Conservation (phyloP, 345 rosid genomes). For the Raphanus raphanistrum region DNA sequence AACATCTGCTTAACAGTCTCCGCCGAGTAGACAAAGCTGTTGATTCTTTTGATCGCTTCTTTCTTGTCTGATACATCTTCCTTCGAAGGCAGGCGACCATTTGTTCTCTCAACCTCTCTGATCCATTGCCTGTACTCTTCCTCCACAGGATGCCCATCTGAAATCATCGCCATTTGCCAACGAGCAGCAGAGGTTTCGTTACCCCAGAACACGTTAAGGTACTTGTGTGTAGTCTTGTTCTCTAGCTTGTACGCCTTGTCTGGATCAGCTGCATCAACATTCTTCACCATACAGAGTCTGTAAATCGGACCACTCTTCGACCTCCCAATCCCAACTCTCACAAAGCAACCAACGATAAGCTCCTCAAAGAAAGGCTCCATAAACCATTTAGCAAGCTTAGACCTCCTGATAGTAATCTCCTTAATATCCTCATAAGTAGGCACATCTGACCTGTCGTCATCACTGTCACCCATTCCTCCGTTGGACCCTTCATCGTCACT, state of each 20-base stretch:
- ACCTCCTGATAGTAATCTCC: slow-evolving; percentile 81
- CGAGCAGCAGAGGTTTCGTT: slow-evolving; percentile 90
- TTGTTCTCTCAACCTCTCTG: slow-evolving; percentile 81
- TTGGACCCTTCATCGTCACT: slow-evolving; percentile 89
- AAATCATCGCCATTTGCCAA: slow-evolving; percentile 99
- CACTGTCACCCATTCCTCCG: slow-evolving; percentile 89
- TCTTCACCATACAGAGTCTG: slow-evolving; percentile 82
- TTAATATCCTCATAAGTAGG: slow-evolving; percentile 77
- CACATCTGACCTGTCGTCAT: slow-evolving; percentile 71
- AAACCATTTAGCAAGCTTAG: slow-evolving; percentile 93
- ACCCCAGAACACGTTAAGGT: slow-evolving; percentile 88
- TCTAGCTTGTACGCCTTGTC: slow-evolving; percentile 78
- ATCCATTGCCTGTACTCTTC: slow-evolving; percentile 89
- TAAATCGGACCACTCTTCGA: slow-evolving; percentile 76
- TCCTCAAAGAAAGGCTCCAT: slow-evolving; percentile 99
- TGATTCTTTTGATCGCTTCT: slow-evolving; percentile 69
- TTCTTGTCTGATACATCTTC: slow-evolving; percentile 85
- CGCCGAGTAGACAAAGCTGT: slow-evolving; percentile 82
- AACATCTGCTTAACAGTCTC: slow-evolving; percentile 95
- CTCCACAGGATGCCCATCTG: slow-evolving; percentile 84
- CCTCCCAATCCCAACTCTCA: slow-evolving; percentile 91
- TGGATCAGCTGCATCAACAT: slow-evolving; percentile 90
- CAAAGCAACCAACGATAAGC: slow-evolving; percentile 92
- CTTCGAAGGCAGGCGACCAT: slow-evolving; percentile 82
- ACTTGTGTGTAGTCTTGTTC: slow-evolving; percentile 78